Conservation (phyloP, 1,284 basidiomycete genomes). For the Anthracocystis walkeri region DNA sequence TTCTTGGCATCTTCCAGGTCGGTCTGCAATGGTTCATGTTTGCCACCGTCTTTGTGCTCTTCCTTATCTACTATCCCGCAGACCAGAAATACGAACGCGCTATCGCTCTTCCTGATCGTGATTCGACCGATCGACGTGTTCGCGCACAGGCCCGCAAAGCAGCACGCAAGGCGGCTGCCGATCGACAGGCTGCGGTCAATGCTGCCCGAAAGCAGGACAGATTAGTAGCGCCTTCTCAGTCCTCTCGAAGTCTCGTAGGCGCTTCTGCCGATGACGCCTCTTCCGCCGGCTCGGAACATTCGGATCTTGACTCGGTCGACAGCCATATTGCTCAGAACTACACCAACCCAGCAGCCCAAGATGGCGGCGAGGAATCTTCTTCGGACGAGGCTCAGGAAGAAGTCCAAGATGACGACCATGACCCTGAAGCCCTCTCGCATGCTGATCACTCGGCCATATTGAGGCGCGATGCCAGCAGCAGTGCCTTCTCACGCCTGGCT, state of each 20-base stretch:
- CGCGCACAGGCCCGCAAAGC: slow-evolving; percentile 39
- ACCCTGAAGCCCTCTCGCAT: slow-evolving; percentile 24
- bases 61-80: slow-evolving; percentile 89
- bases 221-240: slow-evolving; percentile 21
- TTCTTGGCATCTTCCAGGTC: slow-evolving; percentile 87
- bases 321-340: slow-evolving; percentile 67
- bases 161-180: slow-evolving; percentile 32
- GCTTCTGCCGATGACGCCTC: slow-evolving; percentile 43
- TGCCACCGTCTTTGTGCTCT: slow-evolving; percentile 83
- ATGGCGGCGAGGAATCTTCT: slow-evolving; percentile 24
- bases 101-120: slow-evolving; percentile 43
- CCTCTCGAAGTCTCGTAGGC: slow-evolving; percentile 9
- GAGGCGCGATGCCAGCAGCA: slow-evolving; percentile 51
- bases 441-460: slow-evolving; percentile 14
- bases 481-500: slow-evolving; percentile 59
- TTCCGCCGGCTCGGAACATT: slow-evolving; percentile 57
- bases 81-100: slow-evolving; percentile 78
- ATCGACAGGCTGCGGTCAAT: slow-evolving; percentile 11
- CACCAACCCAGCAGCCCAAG: slow-evolving; percentile 17
- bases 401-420: slow-evolving; percentile 18
- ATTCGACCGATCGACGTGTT: slow-evolving; percentile 19
- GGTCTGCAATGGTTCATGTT: slow-evolving; percentile 88
- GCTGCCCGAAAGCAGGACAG: slow-evolving; percentile 12
- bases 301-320: slow-evolving; percentile 65
- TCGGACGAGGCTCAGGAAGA: slow-evolving; percentile 23